Percentiles rank a stretch among this genome's conserved stretches.
Conservation (phyloP, 352 stramenopile species). For the Phytophthora podocarpi region DNA sequence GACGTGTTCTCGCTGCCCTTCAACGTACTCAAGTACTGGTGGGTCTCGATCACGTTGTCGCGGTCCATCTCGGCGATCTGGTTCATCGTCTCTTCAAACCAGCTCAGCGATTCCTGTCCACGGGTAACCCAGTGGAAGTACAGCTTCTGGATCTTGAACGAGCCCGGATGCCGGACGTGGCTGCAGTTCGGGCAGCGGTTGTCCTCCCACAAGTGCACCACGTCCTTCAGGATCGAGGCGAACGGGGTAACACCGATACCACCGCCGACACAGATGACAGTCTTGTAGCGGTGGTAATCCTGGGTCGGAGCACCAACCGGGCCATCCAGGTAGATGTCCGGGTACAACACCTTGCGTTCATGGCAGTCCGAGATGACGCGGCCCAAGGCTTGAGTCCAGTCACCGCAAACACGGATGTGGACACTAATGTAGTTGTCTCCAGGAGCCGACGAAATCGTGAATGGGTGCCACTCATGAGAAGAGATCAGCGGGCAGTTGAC, state of each 20-base stretch:
- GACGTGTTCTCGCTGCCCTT: conserved; percentile 74
- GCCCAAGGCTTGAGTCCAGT: conserved; percentile 73
- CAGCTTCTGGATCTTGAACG: conserved; percentile 82
- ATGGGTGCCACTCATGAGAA: conserved; percentile 89
- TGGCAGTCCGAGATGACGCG: conserved; percentile 70
- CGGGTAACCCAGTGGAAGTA: conserved; percentile 91
- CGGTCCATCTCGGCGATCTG: conserved; percentile 78
- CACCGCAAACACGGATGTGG: conserved; percentile 76
- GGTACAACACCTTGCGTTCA: conserved; percentile 65
- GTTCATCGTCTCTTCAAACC: conserved; percentile 89
- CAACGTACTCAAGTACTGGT: conserved; percentile 86
- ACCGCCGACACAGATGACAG: conserved; percentile 71
- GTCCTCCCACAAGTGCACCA: conserved; percentile 77
- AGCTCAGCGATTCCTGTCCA: conserved; percentile 76
- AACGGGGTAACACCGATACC: conserved; percentile 88
- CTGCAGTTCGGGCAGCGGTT: conserved; percentile 81
- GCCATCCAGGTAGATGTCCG: conserved; percentile 74
- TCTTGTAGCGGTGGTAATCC: conserved; percentile 80
- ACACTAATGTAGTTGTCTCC: conserved; percentile 83
- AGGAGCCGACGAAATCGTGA: conserved; percentile 90
- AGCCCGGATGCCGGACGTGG: conserved; percentile 66
- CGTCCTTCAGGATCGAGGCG: conserved; percentile 78
- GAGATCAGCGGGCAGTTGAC: conserved; percentile 87
- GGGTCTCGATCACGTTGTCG: conserved; percentile 81
- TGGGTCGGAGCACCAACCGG: conserved; percentile 77